Evolutionary conservation across 1,284 basidiomycete genomes (phyloP).

Genomic region (Ganoderma meredithae): DNA sequence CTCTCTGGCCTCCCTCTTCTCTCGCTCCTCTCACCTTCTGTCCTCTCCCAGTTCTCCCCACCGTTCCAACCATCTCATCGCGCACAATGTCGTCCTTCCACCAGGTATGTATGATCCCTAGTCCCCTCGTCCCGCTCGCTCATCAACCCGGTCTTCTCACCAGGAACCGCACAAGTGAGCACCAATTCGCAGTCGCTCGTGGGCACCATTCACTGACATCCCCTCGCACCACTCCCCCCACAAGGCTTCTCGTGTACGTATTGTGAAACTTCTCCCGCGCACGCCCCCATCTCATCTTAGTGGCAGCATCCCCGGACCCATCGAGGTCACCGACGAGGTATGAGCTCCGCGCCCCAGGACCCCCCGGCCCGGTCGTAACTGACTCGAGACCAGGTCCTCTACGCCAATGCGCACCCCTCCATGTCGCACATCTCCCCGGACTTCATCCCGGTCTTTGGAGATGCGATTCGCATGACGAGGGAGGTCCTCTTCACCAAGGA

Average conservation of each 20-base stretch:
- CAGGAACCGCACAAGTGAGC: slow-evolving; percentile 75
- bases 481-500: slow-evolving; percentile 79
- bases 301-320: slow-evolving; percentile 80
- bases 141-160: not conserved
- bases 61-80: slow-evolving; percentile 14
- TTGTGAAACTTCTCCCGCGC: not conserved
- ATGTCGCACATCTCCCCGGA: slow-evolving; percentile 93
- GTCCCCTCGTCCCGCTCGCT: slow-evolving; percentile 10
- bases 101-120: slow-evolving; percentile 35
- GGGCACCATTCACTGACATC: slow-evolving; percentile 24
- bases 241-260: slow-evolving; percentile 72
- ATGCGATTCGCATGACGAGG: slow-evolving; percentile 87
- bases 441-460: slow-evolving; percentile 91
- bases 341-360: slow-evolving; percentile 4
- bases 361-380: not conserved
- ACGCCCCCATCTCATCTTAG: not conserved
- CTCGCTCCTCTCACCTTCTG: slow-evolving; percentile 21
- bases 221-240: slow-evolving; percentile 17
- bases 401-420: slow-evolving; percentile 87
- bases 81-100: slow-evolving; percentile 42
- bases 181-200: not conserved
- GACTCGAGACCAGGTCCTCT: slow-evolving; percentile 57
- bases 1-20: slow-evolving; percentile 20
- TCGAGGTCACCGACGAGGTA: slow-evolving; percentile 85
- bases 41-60: slow-evolving; percentile 15